phyloP scores from a whole-genome alignment of 2,329 filamentous ascomycete species.

The Fusarium sp. region DNA sequence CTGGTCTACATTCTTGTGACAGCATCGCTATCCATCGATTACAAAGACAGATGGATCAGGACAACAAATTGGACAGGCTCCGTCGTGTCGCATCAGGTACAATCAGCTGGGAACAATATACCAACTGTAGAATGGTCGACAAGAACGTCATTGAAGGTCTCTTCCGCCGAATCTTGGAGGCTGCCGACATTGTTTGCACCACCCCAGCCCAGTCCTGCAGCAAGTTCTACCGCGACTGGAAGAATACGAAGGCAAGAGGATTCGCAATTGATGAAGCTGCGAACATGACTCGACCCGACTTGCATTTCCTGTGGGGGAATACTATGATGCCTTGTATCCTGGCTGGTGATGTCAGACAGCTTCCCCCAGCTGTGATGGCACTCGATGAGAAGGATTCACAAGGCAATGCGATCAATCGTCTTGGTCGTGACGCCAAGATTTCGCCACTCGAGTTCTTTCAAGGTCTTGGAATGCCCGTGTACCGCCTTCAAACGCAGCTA shows the following conservation, averaged over 20 bases:
- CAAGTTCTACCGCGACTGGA: background rate
- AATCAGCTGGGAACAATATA: background rate
- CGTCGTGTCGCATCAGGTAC: background rate
- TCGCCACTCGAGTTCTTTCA: background rate
- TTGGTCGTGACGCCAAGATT: background rate
- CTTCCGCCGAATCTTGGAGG: background rate
- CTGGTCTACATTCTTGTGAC: fast-evolving
- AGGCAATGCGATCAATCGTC: background rate
- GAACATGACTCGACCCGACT: background rate
- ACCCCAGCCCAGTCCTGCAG: background rate
- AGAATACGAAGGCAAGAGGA: background rate
- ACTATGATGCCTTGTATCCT: background rate
- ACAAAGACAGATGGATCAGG: background rate
- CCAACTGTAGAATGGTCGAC: background rate
- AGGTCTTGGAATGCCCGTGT: background rate
- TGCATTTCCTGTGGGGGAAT: background rate
- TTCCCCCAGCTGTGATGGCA: background rate
- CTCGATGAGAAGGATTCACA: background rate
- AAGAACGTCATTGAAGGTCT: background rate
- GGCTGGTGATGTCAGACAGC: background rate
- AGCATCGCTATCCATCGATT: background rate
- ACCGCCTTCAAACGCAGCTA: background rate
- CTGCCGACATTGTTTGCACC: background rate
- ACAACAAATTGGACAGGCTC: background rate
- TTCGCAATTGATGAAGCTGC: background rate